Base-by-base conservation (phyloP, 2,329 filamentous ascomycete genomes). In the Sporothrix phasma region DNA sequence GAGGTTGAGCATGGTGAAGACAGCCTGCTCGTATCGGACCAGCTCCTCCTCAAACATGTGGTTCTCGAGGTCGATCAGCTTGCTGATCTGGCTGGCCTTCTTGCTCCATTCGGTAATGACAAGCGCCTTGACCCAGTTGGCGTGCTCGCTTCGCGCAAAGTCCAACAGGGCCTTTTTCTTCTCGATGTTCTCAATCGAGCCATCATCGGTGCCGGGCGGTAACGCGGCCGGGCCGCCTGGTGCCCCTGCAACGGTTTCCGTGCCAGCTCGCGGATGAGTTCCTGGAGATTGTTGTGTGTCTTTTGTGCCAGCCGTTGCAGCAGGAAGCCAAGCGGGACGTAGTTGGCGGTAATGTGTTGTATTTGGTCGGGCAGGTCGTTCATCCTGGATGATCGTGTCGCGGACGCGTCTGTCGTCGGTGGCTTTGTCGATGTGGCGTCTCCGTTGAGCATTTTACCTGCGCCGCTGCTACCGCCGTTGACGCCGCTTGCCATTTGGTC, bases 61-160 rank as follows among this genome's bases (percentile, higher is more conserved):
- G 29, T 82, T 81, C 72, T 89, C 89, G 68, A 99, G 77, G 71
- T 97, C 92, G 68, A 97, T 95, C 66, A 97, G 81, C 74, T 88
- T 91, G 77, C 88, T 89, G 69, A 97, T 89, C 69, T 89, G 85
- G 45, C 85, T 81, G 39, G 88, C 86, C 73, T 89, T 88, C 71
- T 89, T 84, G 72, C 89, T 90, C 94, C 94, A 99, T 75, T 94
- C 88, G 1, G 89, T 86, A 54, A 99, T 87, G 24, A 99, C 91
- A 22, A 97, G 80, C 7, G 92, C 84, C 77, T 99, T 97, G 73
- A 96, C 90, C 80, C 95, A 97, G 77, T 90, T 91, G 34, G 88
- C 86, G 71, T 96, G 88, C 71, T 88, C 85, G 24, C 86, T 83
- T 73, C 93, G 88, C 8, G 89, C 86, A 76, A 94, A 96, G 49